These are phyloP conservation scores for Myriosclerotinia scirpicola DNA, from an alignment of 2,329 filamentous ascomycete genomes.

Conservation along the genomic window DNA sequence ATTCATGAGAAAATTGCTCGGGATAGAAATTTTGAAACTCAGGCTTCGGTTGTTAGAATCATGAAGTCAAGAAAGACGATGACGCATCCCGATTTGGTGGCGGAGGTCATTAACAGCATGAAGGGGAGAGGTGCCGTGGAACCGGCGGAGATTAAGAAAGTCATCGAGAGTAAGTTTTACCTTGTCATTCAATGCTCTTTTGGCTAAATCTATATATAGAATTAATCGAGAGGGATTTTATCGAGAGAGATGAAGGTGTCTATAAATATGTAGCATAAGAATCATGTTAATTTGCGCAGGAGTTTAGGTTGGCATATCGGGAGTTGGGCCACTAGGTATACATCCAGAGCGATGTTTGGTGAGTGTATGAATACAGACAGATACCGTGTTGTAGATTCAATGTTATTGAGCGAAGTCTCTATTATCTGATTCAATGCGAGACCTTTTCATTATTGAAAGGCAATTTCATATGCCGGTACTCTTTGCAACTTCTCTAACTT, in stretches of 20 bases:
- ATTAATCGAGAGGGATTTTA: constrained; percentile 90
- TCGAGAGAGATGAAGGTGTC: constrained; percentile 69
- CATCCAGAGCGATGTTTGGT: background rate
- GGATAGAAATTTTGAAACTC: constrained; percentile 92
- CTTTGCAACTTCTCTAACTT: background rate
- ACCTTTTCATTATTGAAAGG: background rate
- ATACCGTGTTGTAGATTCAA: background rate
- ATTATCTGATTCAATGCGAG: background rate
- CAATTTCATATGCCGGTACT: background rate
- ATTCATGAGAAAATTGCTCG: constrained; percentile 87
- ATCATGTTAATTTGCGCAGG: background rate
- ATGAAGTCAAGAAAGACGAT: constrained; percentile 94
- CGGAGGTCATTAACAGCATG: constrained; percentile 89
- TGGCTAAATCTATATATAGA: constrained; percentile 43
- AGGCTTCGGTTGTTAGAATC: constrained; percentile 93
- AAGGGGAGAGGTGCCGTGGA: constrained; percentile 84
- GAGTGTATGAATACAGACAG: background rate
- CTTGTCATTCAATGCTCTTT: constrained; percentile 19
- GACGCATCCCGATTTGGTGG: constrained; percentile 80
- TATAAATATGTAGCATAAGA: constrained; percentile 69
- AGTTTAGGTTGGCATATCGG: background rate
- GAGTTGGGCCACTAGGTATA: background rate
- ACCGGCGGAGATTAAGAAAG: constrained; percentile 86
- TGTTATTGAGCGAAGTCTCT: background rate
- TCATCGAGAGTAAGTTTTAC: constrained; percentile 77